Percentiles rank a stretch among this genome's conserved stretches.
phyloP scores from a whole-genome alignment of 345 rosid genomes.

The Trapa incisa region DNA sequence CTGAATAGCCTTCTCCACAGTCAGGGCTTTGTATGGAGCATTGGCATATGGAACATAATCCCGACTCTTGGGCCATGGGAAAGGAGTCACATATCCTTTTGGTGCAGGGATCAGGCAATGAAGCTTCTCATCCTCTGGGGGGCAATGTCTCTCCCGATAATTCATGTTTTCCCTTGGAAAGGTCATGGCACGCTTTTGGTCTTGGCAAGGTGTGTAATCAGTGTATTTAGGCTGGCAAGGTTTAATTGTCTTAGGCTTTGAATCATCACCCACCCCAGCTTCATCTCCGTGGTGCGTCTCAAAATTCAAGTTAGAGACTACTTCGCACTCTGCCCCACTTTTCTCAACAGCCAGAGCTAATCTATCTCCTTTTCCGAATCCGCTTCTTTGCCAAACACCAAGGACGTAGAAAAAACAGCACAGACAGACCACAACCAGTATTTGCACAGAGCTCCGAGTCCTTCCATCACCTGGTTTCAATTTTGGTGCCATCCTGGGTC shows the following conservation, averaged over 20 bases:
- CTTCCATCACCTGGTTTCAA: conserved; percentile 56
- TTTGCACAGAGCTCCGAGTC: conserved; percentile 77
- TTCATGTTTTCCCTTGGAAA: conserved; percentile 88
- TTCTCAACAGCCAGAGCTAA: conserved; percentile 75
- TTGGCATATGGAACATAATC: conserved; percentile 95
- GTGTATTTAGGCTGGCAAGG: conserved; percentile 53
- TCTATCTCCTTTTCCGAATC: conserved; percentile 94
- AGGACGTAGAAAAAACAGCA: conserved; percentile 86
- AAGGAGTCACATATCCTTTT: conserved; percentile 87
- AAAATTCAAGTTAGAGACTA: conserved; percentile 56
- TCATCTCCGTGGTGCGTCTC: conserved; percentile 91
- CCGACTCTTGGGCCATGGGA: conserved; percentile 98
- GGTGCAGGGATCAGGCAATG: conserved; percentile 88
- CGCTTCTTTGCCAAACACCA: conserved; percentile 99
- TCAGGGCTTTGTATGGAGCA: conserved; percentile 95
- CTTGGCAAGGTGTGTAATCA: conserved; percentile 97
- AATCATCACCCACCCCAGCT: conserved; percentile 23
- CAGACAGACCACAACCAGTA: conserved; percentile 62
- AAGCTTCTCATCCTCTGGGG: conserved; percentile 53
- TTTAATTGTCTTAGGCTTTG: conserved; percentile 45
- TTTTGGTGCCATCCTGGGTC: conserved; percentile 56
- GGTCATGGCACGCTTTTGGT: conserved; percentile 92
- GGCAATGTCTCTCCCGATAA: conserved; percentile 90
- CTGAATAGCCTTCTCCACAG: conserved; percentile 98
- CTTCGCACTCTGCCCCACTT: conserved; percentile 68